These are phyloP conservation scores for Tylopilus rubrobrunneus DNA, from an alignment of 768 basidiomycete genomes.

Conservation along the genomic window DNA sequence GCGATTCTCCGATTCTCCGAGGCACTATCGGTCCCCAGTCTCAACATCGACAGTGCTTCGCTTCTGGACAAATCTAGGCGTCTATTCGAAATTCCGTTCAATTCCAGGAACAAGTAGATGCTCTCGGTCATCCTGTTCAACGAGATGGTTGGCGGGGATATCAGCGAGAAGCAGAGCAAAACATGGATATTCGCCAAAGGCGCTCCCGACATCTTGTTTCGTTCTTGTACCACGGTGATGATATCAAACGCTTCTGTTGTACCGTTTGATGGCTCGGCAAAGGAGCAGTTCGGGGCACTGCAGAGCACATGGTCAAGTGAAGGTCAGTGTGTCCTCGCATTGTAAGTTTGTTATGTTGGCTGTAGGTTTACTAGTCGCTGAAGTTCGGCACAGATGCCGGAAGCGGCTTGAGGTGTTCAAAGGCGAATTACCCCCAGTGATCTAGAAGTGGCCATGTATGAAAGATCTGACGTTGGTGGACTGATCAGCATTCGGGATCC, in stretches of 20 bases:
- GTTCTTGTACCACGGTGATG: slow-evolving; percentile 35
- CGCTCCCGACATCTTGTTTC: slow-evolving; percentile 54
- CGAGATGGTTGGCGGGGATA: slow-evolving; percentile 9
- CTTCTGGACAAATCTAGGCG: slow-evolving; percentile 21
- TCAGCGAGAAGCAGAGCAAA: slow-evolving; percentile 5
- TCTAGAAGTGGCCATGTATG: slow-evolving; percentile 38
- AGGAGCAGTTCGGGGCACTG: slow-evolving; percentile 16
- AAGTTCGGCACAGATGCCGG: slow-evolving; percentile 21
- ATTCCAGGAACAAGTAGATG: slow-evolving; percentile 59
- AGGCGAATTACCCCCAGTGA: slow-evolving; percentile 25
- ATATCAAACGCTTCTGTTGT: slow-evolving; percentile 31
- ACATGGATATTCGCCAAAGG: slow-evolving; percentile 49
- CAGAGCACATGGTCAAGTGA: slow-evolving; percentile 43
- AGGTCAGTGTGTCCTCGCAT: slow-evolving; percentile 52
- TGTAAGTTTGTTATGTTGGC: slow-evolving; percentile 22
- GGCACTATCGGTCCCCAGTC: slow-evolving; percentile 22
- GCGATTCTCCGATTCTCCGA: slow-evolving; percentile 50
- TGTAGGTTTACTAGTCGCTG: neutral
- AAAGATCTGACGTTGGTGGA: slow-evolving; percentile 42
- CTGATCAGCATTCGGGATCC: slow-evolving; percentile 55
- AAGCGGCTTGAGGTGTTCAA: slow-evolving; percentile 28
- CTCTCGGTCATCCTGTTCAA: slow-evolving; percentile 37
- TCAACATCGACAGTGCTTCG: slow-evolving; percentile 21
- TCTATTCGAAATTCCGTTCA: slow-evolving; percentile 40
- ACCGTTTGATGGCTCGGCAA: slow-evolving; percentile 25